Evolutionary conservation across 345 rosid species (phyloP), one percentile per base, ranked within the genome.

Genomic region (Lepidium sativum): DNA sequence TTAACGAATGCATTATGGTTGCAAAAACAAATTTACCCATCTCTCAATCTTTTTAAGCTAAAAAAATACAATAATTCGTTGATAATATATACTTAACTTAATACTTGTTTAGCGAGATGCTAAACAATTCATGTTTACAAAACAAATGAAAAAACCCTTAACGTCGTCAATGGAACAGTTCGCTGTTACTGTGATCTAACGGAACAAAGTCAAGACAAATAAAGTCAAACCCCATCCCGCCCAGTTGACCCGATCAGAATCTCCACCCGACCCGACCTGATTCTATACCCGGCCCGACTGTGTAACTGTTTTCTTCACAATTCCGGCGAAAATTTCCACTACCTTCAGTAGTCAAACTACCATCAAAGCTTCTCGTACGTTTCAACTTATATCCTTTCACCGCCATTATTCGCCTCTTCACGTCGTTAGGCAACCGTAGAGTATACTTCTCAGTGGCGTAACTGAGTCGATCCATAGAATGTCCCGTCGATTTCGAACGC

Each of bases 401-500:
- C 4, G 54, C 77, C 59, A 51, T 66, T 16, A 73, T 40, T 10
- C 75, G 43, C 49, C 32, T 70, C 67, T 44, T 77, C 33, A 79
- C 65, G 10, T 84, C 89, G 11, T 75, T 86, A 4, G 89, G 82
- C 58, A 84, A 73, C 52, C 75, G 75, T n/a, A 84, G 65, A 4
- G 84, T 80, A 39, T 67, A 77, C 61, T 78, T 78, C 43, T 81
- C 86, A 2, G 54, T 14, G 12, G 41, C 70, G 41, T 51, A 76
- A 31, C 77, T 49, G 0, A 67, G 38, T 44, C 62, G 73, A 21
- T 31, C 79, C 9, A 81, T 63, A 42, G 83, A 84, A 66, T 84
- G 89, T 5, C 86, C 86, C 10, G 84, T 84, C 18, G 86, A 82
- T 37, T 84, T 79, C 31, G 84, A 84, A 41, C 80, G 69, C 9